Conservation (phyloP, 2,329 filamentous ascomycete species). For the Huntiella abstrusa region DNA sequence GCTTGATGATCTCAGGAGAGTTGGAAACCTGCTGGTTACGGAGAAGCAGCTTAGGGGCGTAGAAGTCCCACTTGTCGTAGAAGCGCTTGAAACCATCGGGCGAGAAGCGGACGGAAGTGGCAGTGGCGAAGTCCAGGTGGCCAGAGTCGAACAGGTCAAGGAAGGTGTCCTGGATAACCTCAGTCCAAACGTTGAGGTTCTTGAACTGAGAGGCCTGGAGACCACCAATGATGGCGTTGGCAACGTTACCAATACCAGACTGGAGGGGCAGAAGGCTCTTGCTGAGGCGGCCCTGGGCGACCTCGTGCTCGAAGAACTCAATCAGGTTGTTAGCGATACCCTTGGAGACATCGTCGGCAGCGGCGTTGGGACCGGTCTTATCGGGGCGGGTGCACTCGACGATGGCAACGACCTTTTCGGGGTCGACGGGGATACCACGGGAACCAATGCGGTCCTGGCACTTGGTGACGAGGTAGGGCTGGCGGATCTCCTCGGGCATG, state of each 20-base stretch:
- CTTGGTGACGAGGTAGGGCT: slow-evolving; percentile 70
- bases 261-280: slow-evolving; percentile 62
- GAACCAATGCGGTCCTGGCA: slow-evolving; percentile 77
- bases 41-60: slow-evolving; percentile 65
- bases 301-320: slow-evolving; percentile 70
- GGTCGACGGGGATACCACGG: slow-evolving; percentile 64
- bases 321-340: slow-evolving; percentile 66
- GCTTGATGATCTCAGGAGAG: slow-evolving; percentile 74
- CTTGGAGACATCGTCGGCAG: slow-evolving; percentile 53
- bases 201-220: slow-evolving; percentile 65
- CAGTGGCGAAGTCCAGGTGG: slow-evolving; percentile 74
- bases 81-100: slow-evolving; percentile 82
- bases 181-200: slow-evolving; percentile 83
- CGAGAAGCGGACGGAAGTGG: slow-evolving; percentile 77
- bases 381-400: slow-evolving; percentile 75
- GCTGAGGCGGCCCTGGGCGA: slow-evolving; percentile 57
- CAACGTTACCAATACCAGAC: slow-evolving; percentile 82
- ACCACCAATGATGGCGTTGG: slow-evolving; percentile 77
- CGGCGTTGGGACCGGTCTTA: slow-evolving; percentile 51
- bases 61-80: slow-evolving; percentile 68
- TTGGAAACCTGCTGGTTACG: slow-evolving; percentile 80
- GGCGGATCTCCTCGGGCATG: slow-evolving; percentile 65
- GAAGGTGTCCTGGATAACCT: slow-evolving; percentile 85
- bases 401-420: slow-evolving; percentile 66
- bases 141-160: slow-evolving; percentile 81